Evolutionary conservation across 345 rosid species (phyloP), one percentile per base, ranked within the genome.

Genomic region (Eucalyptus curtisii): DNA sequence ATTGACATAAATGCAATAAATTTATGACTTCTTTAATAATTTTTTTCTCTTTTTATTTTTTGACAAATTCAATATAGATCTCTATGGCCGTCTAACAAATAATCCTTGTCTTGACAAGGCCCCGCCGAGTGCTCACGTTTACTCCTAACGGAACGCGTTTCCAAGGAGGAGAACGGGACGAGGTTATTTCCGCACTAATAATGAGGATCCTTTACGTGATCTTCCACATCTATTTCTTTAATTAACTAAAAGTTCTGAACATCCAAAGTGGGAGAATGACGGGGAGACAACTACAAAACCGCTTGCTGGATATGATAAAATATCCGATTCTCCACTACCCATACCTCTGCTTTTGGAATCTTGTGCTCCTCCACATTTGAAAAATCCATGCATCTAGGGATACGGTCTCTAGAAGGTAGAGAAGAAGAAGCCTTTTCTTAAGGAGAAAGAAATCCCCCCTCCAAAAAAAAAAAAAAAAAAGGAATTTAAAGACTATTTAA

Each of bases 391-490:
- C 82, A 76, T 19, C 22, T 11, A 22, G 47, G 30, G 47, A 76
- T 10, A 40, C 47, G 27, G 16, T 40, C 27, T 76, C 27, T 3
- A 11, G 47, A 76, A 76, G 47, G 42, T 13, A 20, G 9, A 13
- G 24, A 76, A 76, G 40, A 40, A 40, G 2, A 11, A 37, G 24
- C 47, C 3, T 71, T 19, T 71, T 71, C 45, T 37, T 37, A 2
- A 40, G 25, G 22, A 10, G 37, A 19, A 71, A 37, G 57, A 52
- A 52, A 52, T 7, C 53, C 24, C 24, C 57, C 49, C 49, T 42
- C 52, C 20, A n/a, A 3, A 3, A 2, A 14, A 14, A 30, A n/a
- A 13, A 3, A 1, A 30, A 3, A 4, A 68, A n/a, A n/a, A n/a
- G n/a, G n/a, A n/a, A 66, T 8, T 33, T 9, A 68, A 19, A 19